These are phyloP conservation scores for Fusarium sulawesiense DNA, from an alignment of 2,329 filamentous ascomycete genomes.

Conservation along the genomic window DNA sequence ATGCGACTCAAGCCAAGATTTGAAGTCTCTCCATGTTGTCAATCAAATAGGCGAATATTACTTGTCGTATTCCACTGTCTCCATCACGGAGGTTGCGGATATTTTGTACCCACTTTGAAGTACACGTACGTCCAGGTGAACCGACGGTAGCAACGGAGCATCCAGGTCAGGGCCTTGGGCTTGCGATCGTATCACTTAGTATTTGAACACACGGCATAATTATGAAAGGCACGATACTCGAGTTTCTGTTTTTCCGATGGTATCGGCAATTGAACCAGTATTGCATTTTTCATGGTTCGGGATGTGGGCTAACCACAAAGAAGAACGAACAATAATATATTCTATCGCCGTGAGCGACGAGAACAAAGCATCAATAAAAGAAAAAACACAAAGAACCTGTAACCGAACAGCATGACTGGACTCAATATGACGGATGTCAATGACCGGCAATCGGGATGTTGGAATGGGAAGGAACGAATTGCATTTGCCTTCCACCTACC, in stretches of 20 bases:
- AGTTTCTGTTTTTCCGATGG: background rate
- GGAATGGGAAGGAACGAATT: fast-evolving
- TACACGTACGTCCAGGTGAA: background rate
- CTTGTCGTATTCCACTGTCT: background rate
- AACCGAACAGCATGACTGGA: background rate
- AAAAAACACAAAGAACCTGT: no score
- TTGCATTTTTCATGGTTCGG: fast-evolving
- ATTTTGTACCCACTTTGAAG: background rate
- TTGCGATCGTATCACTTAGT: background rate
- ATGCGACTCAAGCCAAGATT: background rate
- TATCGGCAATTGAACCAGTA: background rate
- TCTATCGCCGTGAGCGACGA: background rate
- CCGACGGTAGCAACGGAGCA: background rate
- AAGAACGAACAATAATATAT: fast-evolving
- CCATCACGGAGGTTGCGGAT: background rate
- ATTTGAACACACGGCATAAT: background rate
- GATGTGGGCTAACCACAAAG: no score
- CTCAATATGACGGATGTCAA: fast-evolving
- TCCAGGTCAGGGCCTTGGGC: background rate
- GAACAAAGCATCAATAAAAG: background rate
- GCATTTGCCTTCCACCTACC: background rate
- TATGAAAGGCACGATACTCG: fast-evolving
- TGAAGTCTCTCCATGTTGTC: background rate
- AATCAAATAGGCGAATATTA: background rate
- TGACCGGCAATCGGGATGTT: fast-evolving